Conservation (phyloP, 345 rosid genomes). For the Bruguiera gymnorhiza region DNA sequence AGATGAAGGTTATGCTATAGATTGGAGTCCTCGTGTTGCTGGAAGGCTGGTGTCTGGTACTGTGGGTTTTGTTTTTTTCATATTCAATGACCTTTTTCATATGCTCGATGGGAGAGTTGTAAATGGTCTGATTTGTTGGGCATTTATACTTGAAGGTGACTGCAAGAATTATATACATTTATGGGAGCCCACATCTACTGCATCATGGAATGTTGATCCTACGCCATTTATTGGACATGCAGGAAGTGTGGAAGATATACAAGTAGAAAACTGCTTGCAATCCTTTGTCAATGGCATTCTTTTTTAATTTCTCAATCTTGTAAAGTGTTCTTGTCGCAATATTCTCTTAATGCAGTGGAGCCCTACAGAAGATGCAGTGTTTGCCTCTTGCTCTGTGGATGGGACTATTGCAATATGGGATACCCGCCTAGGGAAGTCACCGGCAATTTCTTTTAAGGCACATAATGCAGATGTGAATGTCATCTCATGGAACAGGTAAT, state of each 20-base stretch:
- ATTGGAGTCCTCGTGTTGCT: slow-evolving; percentile 81
- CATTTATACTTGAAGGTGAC: slow-evolving; percentile 53
- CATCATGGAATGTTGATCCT: slow-evolving; percentile 77
- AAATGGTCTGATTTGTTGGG: slow-evolving; percentile 1
- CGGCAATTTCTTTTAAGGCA: slow-evolving; percentile 71
- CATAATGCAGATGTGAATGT: slow-evolving; percentile 94
- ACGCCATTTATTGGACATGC: slow-evolving; percentile 70
- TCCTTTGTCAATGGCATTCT: slow-evolving; percentile 2
- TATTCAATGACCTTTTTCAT: neutral
- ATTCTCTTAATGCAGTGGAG: slow-evolving; percentile 73
- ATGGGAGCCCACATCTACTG: slow-evolving; percentile 82
- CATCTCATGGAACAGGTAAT: slow-evolving; percentile 92
- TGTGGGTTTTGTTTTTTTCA: slow-evolving; percentile 1
- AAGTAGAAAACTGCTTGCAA: slow-evolving; percentile 35
- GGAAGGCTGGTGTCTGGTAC: slow-evolving; percentile 92
- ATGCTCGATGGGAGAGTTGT: neutral
- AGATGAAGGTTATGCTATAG: slow-evolving; percentile 90
- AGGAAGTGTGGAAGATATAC: slow-evolving; percentile 91
- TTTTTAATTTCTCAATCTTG: slow-evolving; percentile 1
- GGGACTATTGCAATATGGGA: slow-evolving; percentile 87
- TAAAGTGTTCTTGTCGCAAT: slow-evolving; percentile 7
- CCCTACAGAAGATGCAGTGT: slow-evolving; percentile 71
- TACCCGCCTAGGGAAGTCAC: slow-evolving; percentile 60
- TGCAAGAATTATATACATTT: slow-evolving; percentile 76
- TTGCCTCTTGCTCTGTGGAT: slow-evolving; percentile 89